Percentiles rank a stretch among this genome's conserved stretches.
Conservation (phyloP, 345 rosid genomes). For the Clausena lansium region DNA sequence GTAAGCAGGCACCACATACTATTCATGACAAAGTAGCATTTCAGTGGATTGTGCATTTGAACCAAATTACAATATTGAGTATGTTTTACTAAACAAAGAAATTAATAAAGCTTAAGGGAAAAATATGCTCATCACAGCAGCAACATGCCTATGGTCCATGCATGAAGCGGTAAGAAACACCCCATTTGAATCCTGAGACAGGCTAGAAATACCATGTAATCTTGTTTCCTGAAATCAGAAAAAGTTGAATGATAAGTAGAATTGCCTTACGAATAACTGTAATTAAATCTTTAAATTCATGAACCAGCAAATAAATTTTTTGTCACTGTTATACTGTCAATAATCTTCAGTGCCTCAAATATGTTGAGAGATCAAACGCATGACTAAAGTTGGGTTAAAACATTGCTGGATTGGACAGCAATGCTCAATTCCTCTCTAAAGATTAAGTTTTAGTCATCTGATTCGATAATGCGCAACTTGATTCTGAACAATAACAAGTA, state of each 20-base stretch:
- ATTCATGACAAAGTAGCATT: neutral
- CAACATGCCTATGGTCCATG: slow-evolving; percentile 77
- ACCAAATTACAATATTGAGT: neutral
- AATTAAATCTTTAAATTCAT: neutral
- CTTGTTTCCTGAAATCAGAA: slow-evolving; percentile 55
- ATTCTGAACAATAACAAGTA: neutral
- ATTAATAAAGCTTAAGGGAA: neutral
- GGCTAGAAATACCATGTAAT: slow-evolving; percentile 76
- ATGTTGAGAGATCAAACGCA: neutral
- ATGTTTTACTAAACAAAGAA: neutral
- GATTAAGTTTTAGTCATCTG: neutral
- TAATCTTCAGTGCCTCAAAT: no score
- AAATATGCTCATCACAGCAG: neutral
- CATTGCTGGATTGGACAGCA: neutral
- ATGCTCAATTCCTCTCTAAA: neutral
- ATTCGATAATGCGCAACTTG: neutral
- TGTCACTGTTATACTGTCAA: neutral
- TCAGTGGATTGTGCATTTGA: neutral
- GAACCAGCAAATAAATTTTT: neutral
- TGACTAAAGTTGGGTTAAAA: neutral
- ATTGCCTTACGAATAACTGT: neutral
- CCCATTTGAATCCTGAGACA: slow-evolving; percentile 87
- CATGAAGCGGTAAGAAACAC: slow-evolving; percentile 80
- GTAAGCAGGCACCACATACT: neutral
- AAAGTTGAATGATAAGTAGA: neutral